phyloP scores from a whole-genome alignment of 2,329 filamentous ascomycete genomes.

The Aspergillus alliaceus region DNA sequence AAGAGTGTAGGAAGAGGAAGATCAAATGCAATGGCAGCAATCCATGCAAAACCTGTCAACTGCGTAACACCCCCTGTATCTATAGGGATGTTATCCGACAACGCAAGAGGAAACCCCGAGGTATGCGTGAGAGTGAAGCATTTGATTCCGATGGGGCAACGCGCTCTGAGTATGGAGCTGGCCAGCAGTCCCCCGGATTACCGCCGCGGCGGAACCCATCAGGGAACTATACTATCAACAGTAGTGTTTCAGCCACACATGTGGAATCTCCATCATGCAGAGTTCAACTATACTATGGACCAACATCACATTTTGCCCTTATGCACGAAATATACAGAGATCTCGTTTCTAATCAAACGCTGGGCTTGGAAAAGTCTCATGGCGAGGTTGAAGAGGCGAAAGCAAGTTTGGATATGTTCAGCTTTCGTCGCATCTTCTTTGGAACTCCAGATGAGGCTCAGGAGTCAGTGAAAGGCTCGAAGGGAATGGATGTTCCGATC shows the following conservation, averaged over 20 bases:
- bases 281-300: constrained; percentile 49
- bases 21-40: constrained; percentile 41
- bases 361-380: constrained; percentile 18
- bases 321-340: constrained; percentile 41
- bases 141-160: constrained; percentile 6
- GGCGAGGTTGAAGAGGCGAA: constrained; percentile 39
- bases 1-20: constrained; percentile 44
- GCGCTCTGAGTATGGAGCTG: constrained; percentile 13
- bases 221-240: constrained; percentile 34
- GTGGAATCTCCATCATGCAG: constrained; percentile 46
- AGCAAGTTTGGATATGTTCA: constrained; percentile 40
- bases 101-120: constrained; percentile 34
- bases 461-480: constrained; percentile 24
- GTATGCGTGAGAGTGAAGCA: neutral
- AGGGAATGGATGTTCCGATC: constrained; percentile 23
- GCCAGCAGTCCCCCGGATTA: constrained; percentile 14
- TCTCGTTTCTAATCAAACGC: constrained; percentile 23
- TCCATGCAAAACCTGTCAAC: constrained; percentile 43
- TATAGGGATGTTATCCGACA: constrained; percentile 40
- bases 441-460: constrained; percentile 40
- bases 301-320: constrained; percentile 49
- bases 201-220: constrained; percentile 19
- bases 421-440: constrained; percentile 40
- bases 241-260: constrained; percentile 50
- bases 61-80: constrained; percentile 32